phyloP scores from a whole-genome alignment of 805 yeast genomes.

The Maudiozyma bulderi region DNA sequence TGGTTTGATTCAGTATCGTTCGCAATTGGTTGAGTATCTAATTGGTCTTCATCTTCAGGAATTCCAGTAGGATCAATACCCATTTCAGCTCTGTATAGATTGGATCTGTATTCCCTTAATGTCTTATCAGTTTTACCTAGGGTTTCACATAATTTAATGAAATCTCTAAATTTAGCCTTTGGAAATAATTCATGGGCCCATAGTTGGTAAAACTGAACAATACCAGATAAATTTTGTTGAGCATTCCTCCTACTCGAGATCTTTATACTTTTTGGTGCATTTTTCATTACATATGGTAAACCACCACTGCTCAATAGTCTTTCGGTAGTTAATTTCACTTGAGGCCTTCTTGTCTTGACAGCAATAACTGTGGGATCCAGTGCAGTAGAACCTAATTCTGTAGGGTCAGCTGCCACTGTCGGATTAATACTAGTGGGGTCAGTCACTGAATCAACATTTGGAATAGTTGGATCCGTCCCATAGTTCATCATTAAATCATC shows the following conservation, averaged over 20 bases:
- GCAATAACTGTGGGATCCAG: constrained; percentile 23
- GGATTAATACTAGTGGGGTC: background rate
- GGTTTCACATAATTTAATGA: constrained; percentile 43
- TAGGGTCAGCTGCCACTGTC: background rate
- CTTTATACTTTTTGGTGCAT: constrained; percentile 27
- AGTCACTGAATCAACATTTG: background rate
- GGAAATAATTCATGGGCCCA: constrained; percentile 77
- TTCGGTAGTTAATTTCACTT: constrained; percentile 44
- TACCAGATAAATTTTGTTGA: constrained; percentile 21
- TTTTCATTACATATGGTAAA: constrained; percentile 39
- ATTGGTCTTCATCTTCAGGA: background rate
- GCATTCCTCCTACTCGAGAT: constrained; percentile 24
- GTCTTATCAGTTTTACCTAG: constrained; percentile 37
- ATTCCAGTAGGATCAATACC: constrained; percentile 4
- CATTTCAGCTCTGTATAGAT: constrained; percentile 33
- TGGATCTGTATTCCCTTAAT: constrained; percentile 35
- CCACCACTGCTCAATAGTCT: constrained; percentile 47
- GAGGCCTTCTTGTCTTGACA: constrained; percentile 17
- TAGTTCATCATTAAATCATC: constrained; percentile 3
- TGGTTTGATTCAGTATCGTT: background rate
- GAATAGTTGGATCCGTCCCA: constrained; percentile 1
- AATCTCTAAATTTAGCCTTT: constrained; percentile 67
- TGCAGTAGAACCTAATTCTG: constrained; percentile 7
- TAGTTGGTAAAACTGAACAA: constrained; percentile 51
- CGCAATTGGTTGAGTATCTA: background rate